Evolutionary conservation across 208 protist genomes (phyloP).

Genomic region (Crithidia brevicula): DNA sequence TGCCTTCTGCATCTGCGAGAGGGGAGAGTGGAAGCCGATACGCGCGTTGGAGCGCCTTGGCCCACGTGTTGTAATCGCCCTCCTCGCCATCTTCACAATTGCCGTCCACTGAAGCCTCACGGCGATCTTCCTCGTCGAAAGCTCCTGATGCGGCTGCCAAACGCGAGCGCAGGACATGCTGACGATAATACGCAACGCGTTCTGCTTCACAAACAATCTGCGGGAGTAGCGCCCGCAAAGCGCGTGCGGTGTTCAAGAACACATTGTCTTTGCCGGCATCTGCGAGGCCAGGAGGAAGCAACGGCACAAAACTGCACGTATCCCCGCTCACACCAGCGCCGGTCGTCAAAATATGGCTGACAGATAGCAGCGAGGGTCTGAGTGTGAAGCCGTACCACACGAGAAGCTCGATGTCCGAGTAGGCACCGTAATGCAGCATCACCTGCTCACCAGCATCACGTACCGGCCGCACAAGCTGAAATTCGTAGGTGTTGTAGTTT

Average conservation of each 20-base stretch:
- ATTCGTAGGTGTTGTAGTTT: constrained; percentile 56
- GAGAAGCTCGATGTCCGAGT: constrained; percentile 87
- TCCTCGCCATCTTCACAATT: constrained; percentile 9
- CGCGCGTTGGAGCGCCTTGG: constrained; percentile 46
- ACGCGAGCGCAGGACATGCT: not conserved
- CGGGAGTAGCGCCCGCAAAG: constrained; percentile 12
- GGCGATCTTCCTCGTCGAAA: not conserved
- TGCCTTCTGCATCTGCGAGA: constrained; percentile 66
- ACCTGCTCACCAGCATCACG: constrained; percentile 58
- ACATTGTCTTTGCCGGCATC: not conserved
- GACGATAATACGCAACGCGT: constrained; percentile 19
- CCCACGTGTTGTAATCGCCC: constrained; percentile 43
- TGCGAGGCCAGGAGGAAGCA: constrained; percentile 21
- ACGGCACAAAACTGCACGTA: not conserved
- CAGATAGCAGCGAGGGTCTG: constrained; percentile 59
- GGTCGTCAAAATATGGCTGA: not conserved
- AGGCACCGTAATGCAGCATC: constrained; percentile 84
- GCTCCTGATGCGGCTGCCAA: not conserved
- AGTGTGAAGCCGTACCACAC: constrained; percentile 93
- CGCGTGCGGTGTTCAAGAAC: constrained; percentile 8
- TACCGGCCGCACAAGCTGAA: constrained; percentile 49
- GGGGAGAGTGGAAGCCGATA: constrained; percentile 67
- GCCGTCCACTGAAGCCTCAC: not conserved
- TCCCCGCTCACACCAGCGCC: not conserved
- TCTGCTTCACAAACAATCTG: constrained; percentile 10